Conservation (phyloP, 106 monocot genomes). For the Dioscorea alata region DNA sequence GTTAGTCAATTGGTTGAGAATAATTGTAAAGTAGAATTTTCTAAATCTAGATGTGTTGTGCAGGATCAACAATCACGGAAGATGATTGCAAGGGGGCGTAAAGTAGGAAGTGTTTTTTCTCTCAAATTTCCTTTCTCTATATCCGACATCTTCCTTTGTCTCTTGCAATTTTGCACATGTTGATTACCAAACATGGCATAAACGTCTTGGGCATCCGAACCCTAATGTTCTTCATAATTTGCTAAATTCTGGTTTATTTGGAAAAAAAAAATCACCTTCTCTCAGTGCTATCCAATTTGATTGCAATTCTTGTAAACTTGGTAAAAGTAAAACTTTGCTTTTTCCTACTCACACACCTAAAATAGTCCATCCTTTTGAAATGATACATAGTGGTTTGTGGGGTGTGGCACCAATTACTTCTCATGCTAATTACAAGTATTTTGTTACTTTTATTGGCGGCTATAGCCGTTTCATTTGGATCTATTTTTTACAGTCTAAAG, state of each 20-base stretch:
- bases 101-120: not conserved
- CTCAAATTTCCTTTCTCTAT: no score
- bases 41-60: constrained; percentile 14
- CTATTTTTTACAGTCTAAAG: constrained; percentile 12
- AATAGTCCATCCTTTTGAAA: not conserved
- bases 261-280: constrained; percentile 2
- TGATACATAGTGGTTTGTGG: constrained; percentile 5
- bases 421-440: constrained; percentile 1
- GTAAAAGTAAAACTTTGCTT: constrained; percentile 11
- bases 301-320: constrained; percentile 10
- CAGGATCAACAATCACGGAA: not conserved
- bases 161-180: no score
- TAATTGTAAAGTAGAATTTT: constrained; percentile 7
- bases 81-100: constrained; percentile 7
- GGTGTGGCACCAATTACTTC: not conserved
- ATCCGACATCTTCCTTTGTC: no score
- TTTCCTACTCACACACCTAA: no score
- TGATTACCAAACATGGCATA: no score
- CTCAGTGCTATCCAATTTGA: not conserved
- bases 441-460: constrained; percentile 14
- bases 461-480: constrained; percentile 12
- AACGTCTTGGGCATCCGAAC: not conserved
- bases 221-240: constrained; percentile 7
- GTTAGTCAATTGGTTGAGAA: constrained; percentile 14
- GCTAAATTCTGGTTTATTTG: constrained; percentile 8